Evolutionary conservation across 202 grass and related monocot genomes (phyloP).

Genomic region (Schoenoplectus triqueter): DNA sequence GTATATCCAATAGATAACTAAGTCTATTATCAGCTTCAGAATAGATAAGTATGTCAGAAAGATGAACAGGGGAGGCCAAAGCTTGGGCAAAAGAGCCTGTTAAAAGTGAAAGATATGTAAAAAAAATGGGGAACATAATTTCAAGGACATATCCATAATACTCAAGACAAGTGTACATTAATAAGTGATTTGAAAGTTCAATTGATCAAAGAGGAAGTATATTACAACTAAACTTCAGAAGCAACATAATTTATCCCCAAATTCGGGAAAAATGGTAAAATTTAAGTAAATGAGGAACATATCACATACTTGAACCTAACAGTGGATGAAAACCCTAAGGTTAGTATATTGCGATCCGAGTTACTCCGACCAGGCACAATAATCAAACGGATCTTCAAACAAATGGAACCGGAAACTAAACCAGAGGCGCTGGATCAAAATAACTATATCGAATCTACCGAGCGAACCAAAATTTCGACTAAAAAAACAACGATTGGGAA

Average conservation of each 20-base stretch:
- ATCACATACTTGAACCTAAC: too few species aligned
- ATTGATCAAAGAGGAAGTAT: neutral
- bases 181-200: neutral
- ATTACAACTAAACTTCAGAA: neutral
- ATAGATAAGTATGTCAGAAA: neutral
- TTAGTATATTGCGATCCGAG: too few species aligned
- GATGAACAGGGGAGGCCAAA: neutral
- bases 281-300: too few species aligned
- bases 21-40: too few species aligned
- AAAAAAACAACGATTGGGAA: neutral
- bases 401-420: too few species aligned
- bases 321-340: too few species aligned
- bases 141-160: neutral
- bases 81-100: neutral
- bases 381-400: too few species aligned
- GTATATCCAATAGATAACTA: neutral
- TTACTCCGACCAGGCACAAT: too few species aligned
- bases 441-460: too few species aligned
- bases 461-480: too few species aligned
- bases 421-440: too few species aligned
- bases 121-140: neutral
- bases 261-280: too few species aligned
- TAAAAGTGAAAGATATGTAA: conserved; percentile 8
- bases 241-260: neutral
- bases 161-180: neutral